Evolutionary conservation across 768 basidiomycete species (phyloP).

Genomic region (Tylopilus intermedius): DNA sequence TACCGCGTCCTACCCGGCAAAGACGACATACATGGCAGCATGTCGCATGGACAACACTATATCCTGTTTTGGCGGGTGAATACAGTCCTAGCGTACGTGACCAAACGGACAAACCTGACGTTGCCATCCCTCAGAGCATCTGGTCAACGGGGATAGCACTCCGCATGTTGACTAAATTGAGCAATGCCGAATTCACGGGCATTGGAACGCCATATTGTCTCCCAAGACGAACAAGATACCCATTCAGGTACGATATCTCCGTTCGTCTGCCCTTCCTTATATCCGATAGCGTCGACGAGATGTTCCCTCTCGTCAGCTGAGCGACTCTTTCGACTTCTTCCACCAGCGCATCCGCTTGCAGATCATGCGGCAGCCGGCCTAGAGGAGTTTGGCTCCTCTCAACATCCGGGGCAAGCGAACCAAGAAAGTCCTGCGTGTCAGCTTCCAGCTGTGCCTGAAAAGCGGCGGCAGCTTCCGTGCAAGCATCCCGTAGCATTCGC

Average conservation of each 20-base stretch:
- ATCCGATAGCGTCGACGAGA: conserved; percentile 80
- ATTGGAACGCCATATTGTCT: conserved; percentile 50
- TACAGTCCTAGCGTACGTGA: neutral
- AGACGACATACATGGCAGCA: neutral
- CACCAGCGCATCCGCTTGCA: conserved; percentile 44
- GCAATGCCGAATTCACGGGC: conserved; percentile 51
- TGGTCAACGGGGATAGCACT: conserved; percentile 51
- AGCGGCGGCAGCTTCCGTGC: conserved; percentile 63
- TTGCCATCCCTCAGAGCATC: conserved; percentile 15
- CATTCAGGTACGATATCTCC: conserved; percentile 81
- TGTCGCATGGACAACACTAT: neutral
- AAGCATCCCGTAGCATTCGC: conserved; percentile 49
- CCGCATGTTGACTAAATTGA: conserved; percentile 58
- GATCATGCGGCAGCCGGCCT: conserved; percentile 41
- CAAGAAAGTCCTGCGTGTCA: conserved; percentile 29
- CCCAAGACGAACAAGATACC: conserved; percentile 69
- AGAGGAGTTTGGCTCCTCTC: conserved; percentile 25
- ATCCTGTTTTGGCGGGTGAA: neutral
- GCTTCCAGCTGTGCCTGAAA: conserved; percentile 50
- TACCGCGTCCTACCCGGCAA: neutral
- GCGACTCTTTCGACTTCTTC: conserved; percentile 58
- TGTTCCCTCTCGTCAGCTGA: conserved; percentile 54
- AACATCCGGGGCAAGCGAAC: conserved; percentile 21
- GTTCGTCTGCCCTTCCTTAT: conserved; percentile 56
- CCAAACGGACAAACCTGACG: conserved; percentile 10